Evolutionary conservation across 257 asterid species (phyloP), one percentile per base, ranked within the genome.

Genomic region (Fraxinus excelsior): DNA sequence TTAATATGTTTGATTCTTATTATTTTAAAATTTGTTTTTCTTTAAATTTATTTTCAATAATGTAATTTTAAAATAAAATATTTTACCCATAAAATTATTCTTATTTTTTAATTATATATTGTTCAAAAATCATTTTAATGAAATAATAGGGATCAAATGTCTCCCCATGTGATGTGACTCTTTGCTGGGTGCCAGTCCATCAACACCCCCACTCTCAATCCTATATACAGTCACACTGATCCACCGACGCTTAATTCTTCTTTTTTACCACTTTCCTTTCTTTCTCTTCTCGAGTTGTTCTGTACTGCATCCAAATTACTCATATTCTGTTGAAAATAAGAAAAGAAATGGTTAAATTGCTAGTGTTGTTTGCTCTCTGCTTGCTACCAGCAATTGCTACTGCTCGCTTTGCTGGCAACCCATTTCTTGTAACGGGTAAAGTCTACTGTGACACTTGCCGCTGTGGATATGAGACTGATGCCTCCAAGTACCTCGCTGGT

Each of bases 401-500:
- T 46, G 85, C 84, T 38, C 3, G n/a, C 12, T 5, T 13, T 32
- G 34, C n/a, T 23, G 76, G 66, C 6, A 71, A 70, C 2, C 84
- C 82, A 21, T 76, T 79, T 44, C 49, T 73, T n/a, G 69, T 86
- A 51, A 83, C 28, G 14, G 90, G 90, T 11, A 81, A 35, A 56
- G 67, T 60, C 8, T 83, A 81, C 77, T 79, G 84, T 70, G 90
- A 86, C 62, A 79, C 79, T 68, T 86, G 90, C 84, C 82, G 84
- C 67, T 84, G 77, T 31, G 90, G 87, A 38, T 92, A 77, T 51
- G 96, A 92, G 82, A 91, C 88, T 72, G 67, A 78, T 14, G 91
- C 90, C 78, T 40, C 90, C 42, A 73, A 26, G 31, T 73, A 81
- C 21, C 81, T 87, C 76, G n/a, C 82, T 12, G 90, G 97, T 92